These are phyloP conservation scores for Atalantia buxifolia DNA, from an alignment of 345 rosid genomes.

Conservation along the genomic window DNA sequence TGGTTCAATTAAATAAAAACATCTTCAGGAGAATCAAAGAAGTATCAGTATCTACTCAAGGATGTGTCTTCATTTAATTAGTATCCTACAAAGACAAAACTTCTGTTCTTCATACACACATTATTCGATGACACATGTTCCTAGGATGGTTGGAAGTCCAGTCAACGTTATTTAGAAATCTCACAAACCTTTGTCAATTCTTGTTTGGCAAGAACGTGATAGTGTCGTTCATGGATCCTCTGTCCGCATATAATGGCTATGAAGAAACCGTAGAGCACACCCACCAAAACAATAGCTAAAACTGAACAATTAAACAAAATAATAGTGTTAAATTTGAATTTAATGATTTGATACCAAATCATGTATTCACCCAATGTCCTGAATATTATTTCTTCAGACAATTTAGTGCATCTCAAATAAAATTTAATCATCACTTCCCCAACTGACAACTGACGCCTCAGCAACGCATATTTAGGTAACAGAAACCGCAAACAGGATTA, in stretches of 20 bases:
- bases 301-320: constrained; percentile 40
- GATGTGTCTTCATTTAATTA: not conserved
- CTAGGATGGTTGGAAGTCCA: not conserved
- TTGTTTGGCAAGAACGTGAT: constrained; percentile 97
- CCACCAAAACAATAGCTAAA: constrained; percentile 93
- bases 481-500: not conserved
- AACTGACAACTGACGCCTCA: not conserved
- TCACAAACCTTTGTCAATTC: constrained; percentile 84
- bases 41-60: not conserved
- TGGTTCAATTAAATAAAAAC: not conserved
- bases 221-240: constrained; percentile 93
- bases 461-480: not conserved
- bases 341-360: not conserved
- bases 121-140: not conserved
- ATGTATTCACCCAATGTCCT: not conserved
- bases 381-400: not conserved
- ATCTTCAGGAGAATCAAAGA: not conserved
- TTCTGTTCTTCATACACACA: not conserved
- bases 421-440: not conserved
- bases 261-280: constrained; percentile 94
- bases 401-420: not conserved
- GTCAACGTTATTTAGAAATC: not conserved
- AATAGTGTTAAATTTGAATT: not conserved
- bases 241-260: constrained; percentile 99
- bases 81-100: not conserved